Conservation (phyloP, 805 yeast species). For the Pichia thaimueangensis region DNA sequence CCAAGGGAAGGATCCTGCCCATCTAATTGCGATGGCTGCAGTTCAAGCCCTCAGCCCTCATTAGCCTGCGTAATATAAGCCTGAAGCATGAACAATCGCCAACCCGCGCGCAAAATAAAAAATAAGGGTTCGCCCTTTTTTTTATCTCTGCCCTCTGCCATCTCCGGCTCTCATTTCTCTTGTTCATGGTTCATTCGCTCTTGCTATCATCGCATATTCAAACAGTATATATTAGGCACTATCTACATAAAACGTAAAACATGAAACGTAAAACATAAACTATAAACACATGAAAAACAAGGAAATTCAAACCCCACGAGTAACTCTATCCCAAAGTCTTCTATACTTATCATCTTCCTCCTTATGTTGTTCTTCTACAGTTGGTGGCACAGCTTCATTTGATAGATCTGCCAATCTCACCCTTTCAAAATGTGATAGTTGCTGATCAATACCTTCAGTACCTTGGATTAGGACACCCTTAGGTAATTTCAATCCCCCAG, state of each 20-base stretch:
- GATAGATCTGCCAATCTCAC: conserved; percentile 73
- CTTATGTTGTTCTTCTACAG: conserved; percentile 24
- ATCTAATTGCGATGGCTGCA: too few species aligned
- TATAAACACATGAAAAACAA: neutral
- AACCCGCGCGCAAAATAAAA: neutral
- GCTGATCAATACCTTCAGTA: conserved; percentile 64
- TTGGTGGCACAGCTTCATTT: conserved; percentile 85
- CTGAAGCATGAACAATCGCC: neutral
- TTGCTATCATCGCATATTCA: too few species aligned
- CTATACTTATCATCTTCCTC: conserved; percentile 11
- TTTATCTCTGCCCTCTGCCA: too few species aligned
- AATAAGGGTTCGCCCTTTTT: too few species aligned
- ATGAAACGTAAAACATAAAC: neutral
- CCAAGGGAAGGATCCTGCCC: too few species aligned
- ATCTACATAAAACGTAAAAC: too few species aligned
- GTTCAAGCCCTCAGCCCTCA: neutral
- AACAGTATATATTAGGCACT: too few species aligned
- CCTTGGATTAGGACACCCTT: conserved; percentile 84
- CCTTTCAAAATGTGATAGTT: conserved; percentile 72
- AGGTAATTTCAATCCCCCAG: conserved; percentile 68
- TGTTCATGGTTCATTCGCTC: too few species aligned
- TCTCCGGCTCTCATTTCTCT: too few species aligned
- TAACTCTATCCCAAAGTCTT: conserved; percentile 9
- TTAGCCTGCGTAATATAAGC: too few species aligned
- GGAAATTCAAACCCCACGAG: neutral